phyloP scores from a whole-genome alignment of 352 stramenopile genomes.

The Achlya hypogyna region DNA sequence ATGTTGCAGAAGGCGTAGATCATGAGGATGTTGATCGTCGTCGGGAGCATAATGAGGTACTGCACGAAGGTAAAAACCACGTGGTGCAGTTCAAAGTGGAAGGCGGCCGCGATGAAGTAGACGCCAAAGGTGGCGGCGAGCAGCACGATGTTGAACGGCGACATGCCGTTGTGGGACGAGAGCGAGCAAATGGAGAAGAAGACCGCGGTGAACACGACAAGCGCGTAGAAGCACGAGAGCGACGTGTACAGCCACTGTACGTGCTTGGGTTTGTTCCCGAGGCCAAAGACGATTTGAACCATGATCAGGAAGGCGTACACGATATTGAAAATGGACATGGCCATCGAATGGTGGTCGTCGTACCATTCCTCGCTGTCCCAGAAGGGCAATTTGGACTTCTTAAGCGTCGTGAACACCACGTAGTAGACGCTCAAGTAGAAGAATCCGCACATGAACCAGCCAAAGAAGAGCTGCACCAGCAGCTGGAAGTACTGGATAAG shows the following conservation, averaged over 20 bases:
- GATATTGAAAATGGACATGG: conserved; percentile 76
- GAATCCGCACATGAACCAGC: conserved; percentile 68
- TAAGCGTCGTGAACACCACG: conserved; percentile 80
- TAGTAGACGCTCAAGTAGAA: conserved; percentile 81
- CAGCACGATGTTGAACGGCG: conserved; percentile 10
- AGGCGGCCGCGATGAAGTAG: conserved; percentile 18
- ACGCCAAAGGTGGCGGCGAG: conserved; percentile 11
- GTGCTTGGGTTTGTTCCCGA: conserved; percentile 83
- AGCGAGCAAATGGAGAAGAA: conserved; percentile 13
- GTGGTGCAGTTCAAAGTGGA: conserved; percentile 18
- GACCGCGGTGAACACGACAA: conserved; percentile 5
- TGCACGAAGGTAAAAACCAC: conserved; percentile 19
- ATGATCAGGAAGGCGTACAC: conserved; percentile 71
- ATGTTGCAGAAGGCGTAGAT: conserved; percentile 22
- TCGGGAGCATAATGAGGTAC: conserved; percentile 22
- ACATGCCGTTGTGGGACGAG: conserved; percentile 11
- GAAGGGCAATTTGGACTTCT: conserved; percentile 72
- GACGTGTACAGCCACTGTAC: conserved; percentile 79
- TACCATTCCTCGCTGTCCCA: conserved; percentile 61
- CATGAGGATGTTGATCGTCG: conserved; percentile 22
- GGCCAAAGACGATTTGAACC: conserved; percentile 78
- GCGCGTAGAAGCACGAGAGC: conserved; percentile 23
- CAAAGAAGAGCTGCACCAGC: conserved; percentile 53
- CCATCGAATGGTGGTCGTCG: conserved; percentile 43
- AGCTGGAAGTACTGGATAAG: conserved; percentile 78